Conservation (phyloP, 805 yeast species). For the Metschnikowia lochheadii region DNA sequence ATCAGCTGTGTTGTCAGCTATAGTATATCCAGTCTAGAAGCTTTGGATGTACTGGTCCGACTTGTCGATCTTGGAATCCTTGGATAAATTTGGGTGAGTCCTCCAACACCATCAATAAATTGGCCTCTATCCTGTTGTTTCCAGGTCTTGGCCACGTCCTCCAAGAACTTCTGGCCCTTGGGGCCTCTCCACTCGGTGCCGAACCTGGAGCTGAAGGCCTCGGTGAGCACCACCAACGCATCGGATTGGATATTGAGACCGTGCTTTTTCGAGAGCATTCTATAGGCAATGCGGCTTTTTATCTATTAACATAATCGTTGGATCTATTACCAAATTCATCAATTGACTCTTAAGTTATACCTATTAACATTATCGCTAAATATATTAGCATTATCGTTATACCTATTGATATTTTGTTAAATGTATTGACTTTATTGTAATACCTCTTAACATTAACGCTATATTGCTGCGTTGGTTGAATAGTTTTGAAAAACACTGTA, state of each 20-base stretch:
- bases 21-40: conserved; percentile 20
- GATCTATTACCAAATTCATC: too few relatives aligned
- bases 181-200: conserved; percentile 85
- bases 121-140: conserved; percentile 84
- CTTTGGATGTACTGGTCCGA: conserved; percentile 6
- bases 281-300: too few relatives aligned
- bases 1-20: conserved; percentile 14
- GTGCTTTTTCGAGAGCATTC: conserved; percentile 86
- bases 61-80: conserved; percentile 10
- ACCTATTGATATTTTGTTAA: too few relatives aligned
- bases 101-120: conserved; percentile 76
- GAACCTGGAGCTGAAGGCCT: conserved; percentile 67
- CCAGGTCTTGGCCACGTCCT: conserved; percentile 79
- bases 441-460: too few relatives aligned
- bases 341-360: too few relatives aligned
- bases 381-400: too few relatives aligned
- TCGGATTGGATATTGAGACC: conserved; percentile 86
- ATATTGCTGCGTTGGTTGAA: too few relatives aligned
- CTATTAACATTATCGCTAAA: too few relatives aligned
- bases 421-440: too few relatives aligned
- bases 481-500: too few relatives aligned
- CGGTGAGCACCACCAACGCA: conserved; percentile 71
- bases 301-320: too few relatives aligned
- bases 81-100: conserved; percentile 50
- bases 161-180: conserved; percentile 59